Conservation (phyloP, 768 basidiomycete genomes). For the Tricholoma hemisulphureum region DNA sequence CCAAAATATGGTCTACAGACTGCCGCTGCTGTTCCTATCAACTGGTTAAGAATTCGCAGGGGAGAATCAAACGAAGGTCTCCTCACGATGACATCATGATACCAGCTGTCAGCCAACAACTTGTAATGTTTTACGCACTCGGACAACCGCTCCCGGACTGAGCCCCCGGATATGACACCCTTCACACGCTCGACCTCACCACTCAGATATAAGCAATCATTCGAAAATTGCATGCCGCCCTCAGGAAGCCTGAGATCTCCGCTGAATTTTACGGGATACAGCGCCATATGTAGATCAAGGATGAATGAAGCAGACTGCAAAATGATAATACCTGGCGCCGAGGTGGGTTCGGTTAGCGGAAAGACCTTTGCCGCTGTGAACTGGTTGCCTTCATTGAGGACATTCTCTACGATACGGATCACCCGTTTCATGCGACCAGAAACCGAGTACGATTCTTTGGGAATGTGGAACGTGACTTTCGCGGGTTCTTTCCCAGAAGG, state of each 20-base stretch:
- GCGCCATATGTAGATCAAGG: constrained; percentile 76
- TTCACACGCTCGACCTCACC: constrained; percentile 47
- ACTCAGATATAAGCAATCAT: constrained; percentile 73
- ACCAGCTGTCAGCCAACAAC: constrained; percentile 66
- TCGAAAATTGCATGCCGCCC: constrained; percentile 71
- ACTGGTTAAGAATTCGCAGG: not conserved
- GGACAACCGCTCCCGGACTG: constrained; percentile 44
- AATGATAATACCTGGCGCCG: constrained; percentile 52
- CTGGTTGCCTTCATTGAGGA: constrained; percentile 65
- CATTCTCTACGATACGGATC: constrained; percentile 55
- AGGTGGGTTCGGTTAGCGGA: constrained; percentile 29
- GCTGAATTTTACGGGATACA: constrained; percentile 67
- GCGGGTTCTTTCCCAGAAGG: constrained; percentile 27
- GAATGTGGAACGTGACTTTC: constrained; percentile 17
- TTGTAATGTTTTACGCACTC: constrained; percentile 54
- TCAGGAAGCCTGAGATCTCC: constrained; percentile 49
- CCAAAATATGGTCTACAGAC: constrained; percentile 42
- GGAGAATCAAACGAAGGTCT: not conserved
- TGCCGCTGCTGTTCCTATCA: constrained; percentile 50
- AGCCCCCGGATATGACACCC: constrained; percentile 16
- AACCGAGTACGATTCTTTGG: constrained; percentile 60
- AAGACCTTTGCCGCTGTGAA: constrained; percentile 60
- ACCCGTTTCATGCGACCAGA: constrained; percentile 57
- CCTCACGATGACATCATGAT: constrained; percentile 66
- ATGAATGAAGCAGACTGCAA: constrained; percentile 60